Base-by-base conservation (phyloP, 2,329 filamentous ascomycete species). In the Pseudogymnoascus sp. region DNA sequence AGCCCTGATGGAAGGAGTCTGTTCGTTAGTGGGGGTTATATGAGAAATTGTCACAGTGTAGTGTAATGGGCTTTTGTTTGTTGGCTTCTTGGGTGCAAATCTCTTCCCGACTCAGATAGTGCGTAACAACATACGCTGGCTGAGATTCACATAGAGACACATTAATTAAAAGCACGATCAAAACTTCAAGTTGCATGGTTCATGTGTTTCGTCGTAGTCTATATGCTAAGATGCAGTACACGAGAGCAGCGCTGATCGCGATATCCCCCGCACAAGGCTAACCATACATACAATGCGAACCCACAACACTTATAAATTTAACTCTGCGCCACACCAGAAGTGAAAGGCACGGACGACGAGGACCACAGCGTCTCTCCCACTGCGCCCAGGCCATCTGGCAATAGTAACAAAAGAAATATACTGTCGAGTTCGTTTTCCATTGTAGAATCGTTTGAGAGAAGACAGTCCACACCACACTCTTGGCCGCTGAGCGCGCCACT, bases 371-470 rank as follows among this genome's bases (percentile, higher is more conserved):
- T 85, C 81, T 79, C 82, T 84, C 69, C 70, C 70, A 68, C 65
- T 66, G 66, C 62, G 65, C 57, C 67, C 57, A 63, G 65, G 68
- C 59, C 65, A 60, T 63, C 65, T 66, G 65, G 66, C 61, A 65
- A 59, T 64, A 34, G 26, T 60, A 61, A 62, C 63, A 52, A 64
- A 67, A 65, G 63, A 67, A 67, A 67, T 66, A 67, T 56, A 65
- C 70, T 72, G 70, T 71, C 70, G 70, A 69, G 70, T 68, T 57
- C 55, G 55, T 57, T 57, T 65, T 71, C 69, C 66, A 38, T 35
- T 64, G 59, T 63, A 61, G 66, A 68, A 71, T 72, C 76, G 78
- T 79, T 77, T 82, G 79, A 82, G 82, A 84, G 82, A 85, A 85
- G 82, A 85, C 82, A 85, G 81, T 74, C 75, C 78, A 75, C 67